A percentile compares a stretch with the other conserved stretches of the same genome.
Evolutionary conservation across 2,329 filamentous ascomycete species (phyloP).

Genomic region (Penicillium sp.): DNA sequence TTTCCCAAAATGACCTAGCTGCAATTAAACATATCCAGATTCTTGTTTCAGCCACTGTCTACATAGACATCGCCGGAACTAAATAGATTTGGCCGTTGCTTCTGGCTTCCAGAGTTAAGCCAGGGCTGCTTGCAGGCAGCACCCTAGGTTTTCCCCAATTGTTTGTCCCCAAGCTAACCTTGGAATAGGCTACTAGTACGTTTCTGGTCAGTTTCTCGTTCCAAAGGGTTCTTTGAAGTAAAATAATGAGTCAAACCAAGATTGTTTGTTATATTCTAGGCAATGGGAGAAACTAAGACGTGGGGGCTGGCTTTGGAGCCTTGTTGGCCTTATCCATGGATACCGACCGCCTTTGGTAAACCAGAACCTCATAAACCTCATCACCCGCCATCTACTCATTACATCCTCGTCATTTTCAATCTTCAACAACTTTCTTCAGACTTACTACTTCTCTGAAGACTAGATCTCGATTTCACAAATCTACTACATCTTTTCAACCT

Average conservation of each 20-base stretch:
- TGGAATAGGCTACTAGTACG: neutral
- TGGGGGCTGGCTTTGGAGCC: neutral
- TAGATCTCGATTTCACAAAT: no score
- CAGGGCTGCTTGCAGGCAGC: neutral
- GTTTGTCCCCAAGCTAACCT: neutral
- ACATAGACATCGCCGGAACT: neutral
- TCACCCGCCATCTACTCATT: neutral
- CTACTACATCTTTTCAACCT: neutral
- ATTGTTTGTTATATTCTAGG: neutral
- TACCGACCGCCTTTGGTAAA: constrained; percentile 2
- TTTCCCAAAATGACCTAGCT: neutral
- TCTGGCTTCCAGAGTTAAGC: neutral
- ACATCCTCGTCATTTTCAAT: neutral
- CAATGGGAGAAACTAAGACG: neutral
- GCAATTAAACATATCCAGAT: neutral
- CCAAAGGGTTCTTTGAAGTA: neutral
- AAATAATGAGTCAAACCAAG: neutral
- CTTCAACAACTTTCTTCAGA: neutral
- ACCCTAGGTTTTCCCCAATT: neutral
- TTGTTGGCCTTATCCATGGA: neutral
- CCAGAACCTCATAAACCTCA: neutral
- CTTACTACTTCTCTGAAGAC: neutral
- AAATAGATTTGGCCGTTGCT: neutral
- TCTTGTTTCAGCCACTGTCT: neutral
- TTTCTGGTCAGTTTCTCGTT: neutral